Evolutionary conservation across 1,139 yeast genomes (phyloP), one percentile per base, ranked within the genome.

Genomic region (Lodderomyces margitis): DNA sequence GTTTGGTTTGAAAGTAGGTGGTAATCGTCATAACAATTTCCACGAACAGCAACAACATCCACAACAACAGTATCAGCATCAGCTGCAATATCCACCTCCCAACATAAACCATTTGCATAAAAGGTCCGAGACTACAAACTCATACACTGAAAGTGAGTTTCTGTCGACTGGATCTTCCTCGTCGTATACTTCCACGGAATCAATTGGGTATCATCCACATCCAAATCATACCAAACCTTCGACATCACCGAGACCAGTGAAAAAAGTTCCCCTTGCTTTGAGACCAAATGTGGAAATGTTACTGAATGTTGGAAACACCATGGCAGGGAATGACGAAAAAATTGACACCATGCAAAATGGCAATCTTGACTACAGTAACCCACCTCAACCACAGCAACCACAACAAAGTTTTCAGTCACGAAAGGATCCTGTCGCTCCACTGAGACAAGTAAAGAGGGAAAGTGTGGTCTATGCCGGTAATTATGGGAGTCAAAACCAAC

Each of bases 101-200:
- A 24, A 12, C 30, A 27, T 25, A 19, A 17, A 35, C 19, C 30
- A 31, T 9, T 21, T 16, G 30, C 50, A 42, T 32, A 43, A 31
- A 34, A 40, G 45, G 15, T 40, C 47, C 20, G 33, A 38, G 11
- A 46, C 50, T 5, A 33, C 43, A 21, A 41, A 34, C 24, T 46
- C 68, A n/a, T 48, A 55, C 23, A 55, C 55, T 37, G 67, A 62
- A 7, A 59, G 66, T 46, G 71, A 66, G 23, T 61, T 66, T 38
- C 65, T 61, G 63, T 50, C 61, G 24, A 52, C 59, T 17, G 62
- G 60, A 20, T 66, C 70, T 21, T 64, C 60, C 25, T 63, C 71
- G 5, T 65, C 68, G 31, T 54, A 59, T 42, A 64, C 72, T 4
- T 64, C 69, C 17, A 47, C 54, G 27, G 68, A 62, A 17, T 38